Base-by-base conservation (phyloP, 306 rosid genomes). In the Cucumis cinereus region DNA sequence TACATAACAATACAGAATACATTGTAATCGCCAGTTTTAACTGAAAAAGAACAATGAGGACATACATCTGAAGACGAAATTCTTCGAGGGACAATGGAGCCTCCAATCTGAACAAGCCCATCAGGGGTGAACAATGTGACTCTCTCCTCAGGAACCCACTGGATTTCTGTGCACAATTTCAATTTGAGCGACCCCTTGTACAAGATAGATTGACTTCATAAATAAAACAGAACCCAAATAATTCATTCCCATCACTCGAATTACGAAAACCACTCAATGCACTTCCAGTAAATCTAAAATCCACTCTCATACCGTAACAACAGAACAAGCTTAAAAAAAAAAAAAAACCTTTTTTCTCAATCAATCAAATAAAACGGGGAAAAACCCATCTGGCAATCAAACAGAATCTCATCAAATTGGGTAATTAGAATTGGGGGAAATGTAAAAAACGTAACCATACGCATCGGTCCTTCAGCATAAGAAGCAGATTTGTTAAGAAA, bases 51-150 rank as follows among this genome's bases (percentile, higher is more conserved):
- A 38, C 43, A 67, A 59, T 54, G 50, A 43, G 55, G 47, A 53
- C 88, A 77, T 88, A 91, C 96, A 80, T 91, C 89, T 6, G 89
- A 87, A 66, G 90, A 81, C 75, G 87, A 67, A 79, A 87, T 77
- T 6, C 85, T 88, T 58, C 85, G 91, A 63, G 98, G 98, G 78
- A 88, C 86, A 77, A 90, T 75, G 77, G 96, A 86, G 79, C 98
- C 98, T 75, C 98, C 98, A 26, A 94, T 88, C 87, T 94, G 97
- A 82, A 91, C 57, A 26, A 94, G 88, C 40, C 98, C 98, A 84
- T 94, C 97, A 26, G 96, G 56, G 41, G 98, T 94, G 90, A 94
- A 90, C 80, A 94, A 84, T 8, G 98, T 93, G 55, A 91, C 87
- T 83, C 88, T 87, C 56, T 90, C 94, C 70, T 90, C 90, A 23